Evolutionary conservation across 2,329 filamentous ascomycete species (phyloP), one percentile per base, ranked within the genome.

Genomic region (Diaporthe aspalathi): DNA sequence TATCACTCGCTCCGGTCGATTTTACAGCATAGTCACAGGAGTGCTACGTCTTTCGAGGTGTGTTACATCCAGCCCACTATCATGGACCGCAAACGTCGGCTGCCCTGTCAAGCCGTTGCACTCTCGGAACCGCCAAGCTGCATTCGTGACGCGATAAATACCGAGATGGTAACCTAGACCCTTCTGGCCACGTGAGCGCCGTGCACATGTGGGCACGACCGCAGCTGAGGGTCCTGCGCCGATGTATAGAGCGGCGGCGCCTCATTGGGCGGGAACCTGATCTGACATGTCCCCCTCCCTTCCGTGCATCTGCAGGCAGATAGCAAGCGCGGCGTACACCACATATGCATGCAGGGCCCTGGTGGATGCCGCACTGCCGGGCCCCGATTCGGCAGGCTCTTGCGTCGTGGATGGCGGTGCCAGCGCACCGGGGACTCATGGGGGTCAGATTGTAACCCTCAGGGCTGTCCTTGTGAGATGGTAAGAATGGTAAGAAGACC

Each of bases 391-490:
- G 60, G 60, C 60, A 50, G n/a, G 12, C 20, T 43, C 17, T n/a
- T 65, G 20, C 20, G 17, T 12, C 35, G 35, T 38, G 43, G 20
- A 47, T n/a, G 24, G 60, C 27, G 40, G 60, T 50, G 45, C 60
- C 60, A 65, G 60, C 60, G 24, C 60, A 65, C 29, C 29, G 43
- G 27, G 29, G 45, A 65, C 60, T 50, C 29, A 35, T n/a, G n/a
- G n/a, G n/a, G 60, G 60, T 65, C 60, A 65, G 43, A 65, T 50
- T 65, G 60, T 12, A 65, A 50, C 60, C 45, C 45, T 65, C 29
- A 38, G 8, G 16, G 12, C 45, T 65, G 60, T 35, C 60, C 43
- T 65, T 65, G 60, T 65, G 60, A 65, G 60, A 35, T 20, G 12
- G 60, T 14, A 5, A 4, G 14, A 24, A n/a, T n/a, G n/a, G n/a